Conservation (phyloP, 257 asterid species). For the Ilex asprella region DNA sequence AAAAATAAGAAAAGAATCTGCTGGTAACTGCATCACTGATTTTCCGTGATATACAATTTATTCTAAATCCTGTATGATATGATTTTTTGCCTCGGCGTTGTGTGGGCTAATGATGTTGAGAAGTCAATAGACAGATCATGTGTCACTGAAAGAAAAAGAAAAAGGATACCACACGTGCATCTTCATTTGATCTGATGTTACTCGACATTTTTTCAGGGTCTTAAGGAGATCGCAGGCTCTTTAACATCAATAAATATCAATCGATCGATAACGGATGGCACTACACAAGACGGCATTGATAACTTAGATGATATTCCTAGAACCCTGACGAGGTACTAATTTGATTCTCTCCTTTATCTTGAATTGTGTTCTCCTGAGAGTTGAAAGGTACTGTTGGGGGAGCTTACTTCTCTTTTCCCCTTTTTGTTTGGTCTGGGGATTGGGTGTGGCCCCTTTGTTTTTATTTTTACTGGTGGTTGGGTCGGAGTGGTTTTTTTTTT, state of each 20-base stretch:
- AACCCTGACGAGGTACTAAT: conserved; percentile 33
- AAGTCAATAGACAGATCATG: not conserved
- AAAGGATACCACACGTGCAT: not conserved
- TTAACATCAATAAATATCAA: conserved; percentile 16
- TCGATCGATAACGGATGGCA: conserved; percentile 33
- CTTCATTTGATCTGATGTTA: not conserved
- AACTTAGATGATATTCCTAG: conserved; percentile 22
- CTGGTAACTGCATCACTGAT: too few relatives aligned
- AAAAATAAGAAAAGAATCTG: too few relatives aligned
- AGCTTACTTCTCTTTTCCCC: too few relatives aligned
- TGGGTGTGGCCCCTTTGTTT: too few relatives aligned
- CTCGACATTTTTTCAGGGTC: conserved; percentile 38
- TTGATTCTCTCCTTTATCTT: conserved; percentile 2
- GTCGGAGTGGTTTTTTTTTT: not conserved
- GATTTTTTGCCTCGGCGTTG: not conserved
- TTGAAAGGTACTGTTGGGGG: too few relatives aligned
- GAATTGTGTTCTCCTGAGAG: not conserved
- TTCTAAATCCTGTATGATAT: too few relatives aligned
- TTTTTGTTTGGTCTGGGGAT: too few relatives aligned
- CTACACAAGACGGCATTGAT: conserved; percentile 23
- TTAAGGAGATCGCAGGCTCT: conserved; percentile 49
- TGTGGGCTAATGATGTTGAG: not conserved
- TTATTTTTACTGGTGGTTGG: too few relatives aligned
- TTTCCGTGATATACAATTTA: too few relatives aligned
- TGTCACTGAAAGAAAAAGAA: not conserved